These are phyloP conservation scores for Candida maesae DNA, from an alignment of 805 yeast species.

Conservation along the genomic window DNA sequence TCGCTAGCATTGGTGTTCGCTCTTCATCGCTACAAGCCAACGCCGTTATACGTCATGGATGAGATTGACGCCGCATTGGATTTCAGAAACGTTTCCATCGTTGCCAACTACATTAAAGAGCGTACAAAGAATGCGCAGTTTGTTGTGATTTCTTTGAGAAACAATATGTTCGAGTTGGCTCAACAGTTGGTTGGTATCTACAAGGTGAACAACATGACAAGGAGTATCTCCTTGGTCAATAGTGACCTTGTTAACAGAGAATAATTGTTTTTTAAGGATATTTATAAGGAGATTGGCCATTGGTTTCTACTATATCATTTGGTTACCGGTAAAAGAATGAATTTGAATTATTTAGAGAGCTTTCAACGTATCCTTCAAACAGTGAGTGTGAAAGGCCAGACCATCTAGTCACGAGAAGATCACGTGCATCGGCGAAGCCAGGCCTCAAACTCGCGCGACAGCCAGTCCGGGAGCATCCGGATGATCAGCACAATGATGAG, in stretches of 20 bases:
- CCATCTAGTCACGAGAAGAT: too few relatives aligned
- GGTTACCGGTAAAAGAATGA: too few relatives aligned
- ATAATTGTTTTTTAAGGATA: slow-evolving; percentile 1
- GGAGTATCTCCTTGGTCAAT: slow-evolving; percentile 74
- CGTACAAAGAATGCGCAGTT: slow-evolving; percentile 96
- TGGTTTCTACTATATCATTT: background rate
- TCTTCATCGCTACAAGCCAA: slow-evolving; percentile 91
- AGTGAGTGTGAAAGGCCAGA: too few relatives aligned
- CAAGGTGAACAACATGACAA: slow-evolving; percentile 87
- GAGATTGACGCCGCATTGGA: slow-evolving; percentile 99
- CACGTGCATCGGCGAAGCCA: too few relatives aligned
- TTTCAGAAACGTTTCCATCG: slow-evolving; percentile 94
- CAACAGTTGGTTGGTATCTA: slow-evolving; percentile 93
- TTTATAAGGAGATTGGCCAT: background rate
- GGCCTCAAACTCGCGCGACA: too few relatives aligned
- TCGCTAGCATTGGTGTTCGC: slow-evolving; percentile 96
- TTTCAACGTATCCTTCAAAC: too few relatives aligned
- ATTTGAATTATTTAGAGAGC: too few relatives aligned
- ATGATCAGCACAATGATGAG: too few relatives aligned
- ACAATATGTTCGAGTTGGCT: slow-evolving; percentile 97
- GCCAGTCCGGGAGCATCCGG: too few relatives aligned
- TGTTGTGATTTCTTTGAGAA: slow-evolving; percentile 89
- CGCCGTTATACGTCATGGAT: slow-evolving; percentile 97
- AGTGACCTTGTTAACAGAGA: slow-evolving; percentile 1
- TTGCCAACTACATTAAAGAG: slow-evolving; percentile 94